phyloP scores from a whole-genome alignment of 495 filamentous ascomycete species.

The Neurospora sp. region DNA sequence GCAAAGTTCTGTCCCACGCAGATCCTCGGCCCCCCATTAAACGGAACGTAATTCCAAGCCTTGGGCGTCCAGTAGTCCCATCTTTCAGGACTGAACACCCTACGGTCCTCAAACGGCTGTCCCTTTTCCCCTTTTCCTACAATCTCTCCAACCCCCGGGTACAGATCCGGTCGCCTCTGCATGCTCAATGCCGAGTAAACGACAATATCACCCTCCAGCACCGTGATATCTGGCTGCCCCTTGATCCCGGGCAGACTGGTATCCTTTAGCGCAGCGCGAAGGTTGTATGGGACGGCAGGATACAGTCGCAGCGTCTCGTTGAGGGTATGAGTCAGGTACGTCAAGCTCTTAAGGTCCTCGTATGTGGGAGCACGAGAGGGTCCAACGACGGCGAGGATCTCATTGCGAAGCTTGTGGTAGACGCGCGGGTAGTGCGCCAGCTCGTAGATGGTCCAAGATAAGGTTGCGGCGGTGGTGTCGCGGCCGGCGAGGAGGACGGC shows the following conservation, averaged over 20 bases:
- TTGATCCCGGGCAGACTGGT: conserved; percentile 12
- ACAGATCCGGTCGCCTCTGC: conserved; percentile 45
- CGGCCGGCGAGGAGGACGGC: conserved; percentile 50
- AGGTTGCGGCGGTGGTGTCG: conserved; percentile 49
- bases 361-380: conserved; percentile 23
- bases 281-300: conserved; percentile 42
- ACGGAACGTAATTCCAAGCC: conserved; percentile 53
- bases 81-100: conserved; percentile 43
- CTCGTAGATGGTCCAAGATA: conserved; percentile 47
- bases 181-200: conserved; percentile 37
- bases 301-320: conserved; percentile 42
- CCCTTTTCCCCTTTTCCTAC: not conserved
- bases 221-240: conserved; percentile 20
- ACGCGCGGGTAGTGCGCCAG: conserved; percentile 39
- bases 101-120: conserved; percentile 32
- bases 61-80: conserved; percentile 46
- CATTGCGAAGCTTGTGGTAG: conserved; percentile 34
- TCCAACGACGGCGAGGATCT: conserved; percentile 26
- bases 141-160: conserved; percentile 24
- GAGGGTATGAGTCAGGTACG: conserved; percentile 30
- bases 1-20: conserved; percentile 47
- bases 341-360: conserved; percentile 29
- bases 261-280: conserved; percentile 34
- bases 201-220: conserved; percentile 31
- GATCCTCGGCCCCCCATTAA: conserved; percentile 49